These are phyloP conservation scores for Chalciporus piperatus DNA, from an alignment of 768 basidiomycete species.

Conservation along the genomic window DNA sequence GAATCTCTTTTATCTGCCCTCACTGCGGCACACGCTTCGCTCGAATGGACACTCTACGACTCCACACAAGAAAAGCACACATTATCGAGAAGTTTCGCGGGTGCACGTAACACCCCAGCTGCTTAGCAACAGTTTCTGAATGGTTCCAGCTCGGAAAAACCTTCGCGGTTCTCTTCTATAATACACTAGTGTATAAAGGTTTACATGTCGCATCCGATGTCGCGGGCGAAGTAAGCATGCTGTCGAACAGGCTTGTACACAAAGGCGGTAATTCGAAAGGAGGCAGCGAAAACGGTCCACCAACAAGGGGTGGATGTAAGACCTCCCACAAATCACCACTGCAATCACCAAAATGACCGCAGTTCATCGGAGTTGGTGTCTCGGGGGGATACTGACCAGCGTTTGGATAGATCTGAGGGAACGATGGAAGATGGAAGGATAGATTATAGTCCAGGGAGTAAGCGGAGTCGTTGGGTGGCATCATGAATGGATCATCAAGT, in stretches of 20 bases:
- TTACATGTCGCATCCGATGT: too few relatives aligned
- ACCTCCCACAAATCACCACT: slow-evolving; percentile 24
- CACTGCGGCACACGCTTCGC: too few relatives aligned
- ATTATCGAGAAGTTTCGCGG: too few relatives aligned
- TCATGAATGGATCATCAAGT: slow-evolving; percentile 18
- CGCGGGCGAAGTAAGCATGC: background rate
- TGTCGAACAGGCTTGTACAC: slow-evolving; percentile 15
- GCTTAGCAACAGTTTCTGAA: too few relatives aligned
- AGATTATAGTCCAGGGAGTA: background rate
- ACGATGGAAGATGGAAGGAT: slow-evolving; percentile 16
- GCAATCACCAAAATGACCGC: slow-evolving; percentile 23
- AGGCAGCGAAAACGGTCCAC: slow-evolving; percentile 15
- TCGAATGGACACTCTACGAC: too few relatives aligned
- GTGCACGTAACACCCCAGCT: too few relatives aligned
- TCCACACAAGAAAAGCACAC: too few relatives aligned
- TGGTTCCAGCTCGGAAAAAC: too few relatives aligned
- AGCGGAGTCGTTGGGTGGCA: background rate
- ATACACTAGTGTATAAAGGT: too few relatives aligned
- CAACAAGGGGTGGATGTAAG: slow-evolving; percentile 23
- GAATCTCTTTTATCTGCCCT: too few relatives aligned
- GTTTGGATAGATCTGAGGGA: background rate
- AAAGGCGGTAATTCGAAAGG: slow-evolving; percentile 25
- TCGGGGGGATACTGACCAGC: slow-evolving; percentile 12
- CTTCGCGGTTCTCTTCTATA: too few relatives aligned
- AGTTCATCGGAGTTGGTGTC: slow-evolving; percentile 27